These are phyloP conservation scores for Cryptococcus sp. DNA, from an alignment of 1,284 basidiomycete genomes.

Conservation along the genomic window DNA sequence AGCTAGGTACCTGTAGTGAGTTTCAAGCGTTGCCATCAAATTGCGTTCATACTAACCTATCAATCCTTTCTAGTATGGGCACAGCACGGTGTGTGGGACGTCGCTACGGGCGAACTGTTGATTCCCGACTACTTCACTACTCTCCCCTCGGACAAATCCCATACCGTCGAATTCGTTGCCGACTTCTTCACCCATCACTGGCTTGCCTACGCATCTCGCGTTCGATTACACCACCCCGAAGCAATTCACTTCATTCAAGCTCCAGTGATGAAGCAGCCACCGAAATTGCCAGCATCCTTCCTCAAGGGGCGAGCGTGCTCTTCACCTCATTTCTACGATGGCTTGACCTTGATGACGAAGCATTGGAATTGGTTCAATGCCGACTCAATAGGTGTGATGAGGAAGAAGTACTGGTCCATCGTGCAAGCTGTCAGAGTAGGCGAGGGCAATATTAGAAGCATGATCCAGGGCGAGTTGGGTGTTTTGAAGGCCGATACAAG, in stretches of 20 bases:
- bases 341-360: slow-evolving; percentile 69
- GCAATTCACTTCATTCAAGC: slow-evolving; percentile 90
- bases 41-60: slow-evolving; percentile 4
- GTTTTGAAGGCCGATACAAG: slow-evolving; percentile 69
- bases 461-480: slow-evolving; percentile 79
- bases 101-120: slow-evolving; percentile 66
- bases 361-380: slow-evolving; percentile 96
- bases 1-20: slow-evolving; percentile 71
- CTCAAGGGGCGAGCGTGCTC: slow-evolving; percentile 74
- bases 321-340: slow-evolving; percentile 93
- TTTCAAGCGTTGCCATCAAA: slow-evolving; percentile 13
- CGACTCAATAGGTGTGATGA: slow-evolving; percentile 66
- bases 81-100: slow-evolving; percentile 89
- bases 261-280: slow-evolving; percentile 82
- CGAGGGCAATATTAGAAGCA: slow-evolving; percentile 76
- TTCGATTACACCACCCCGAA: slow-evolving; percentile 75
- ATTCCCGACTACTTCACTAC: slow-evolving; percentile 76
- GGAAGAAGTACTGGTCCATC: slow-evolving; percentile 75
- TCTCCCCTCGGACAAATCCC: slow-evolving; percentile 50
- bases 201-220: slow-evolving; percentile 63
- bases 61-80: slow-evolving; percentile 67
- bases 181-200: slow-evolving; percentile 86
- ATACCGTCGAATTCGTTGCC: slow-evolving; percentile 61
- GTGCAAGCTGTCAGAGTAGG: slow-evolving; percentile 66
- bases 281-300: slow-evolving; percentile 61